phyloP scores from a whole-genome alignment of 305 asterid genomes.

The Striga hermonthica region DNA sequence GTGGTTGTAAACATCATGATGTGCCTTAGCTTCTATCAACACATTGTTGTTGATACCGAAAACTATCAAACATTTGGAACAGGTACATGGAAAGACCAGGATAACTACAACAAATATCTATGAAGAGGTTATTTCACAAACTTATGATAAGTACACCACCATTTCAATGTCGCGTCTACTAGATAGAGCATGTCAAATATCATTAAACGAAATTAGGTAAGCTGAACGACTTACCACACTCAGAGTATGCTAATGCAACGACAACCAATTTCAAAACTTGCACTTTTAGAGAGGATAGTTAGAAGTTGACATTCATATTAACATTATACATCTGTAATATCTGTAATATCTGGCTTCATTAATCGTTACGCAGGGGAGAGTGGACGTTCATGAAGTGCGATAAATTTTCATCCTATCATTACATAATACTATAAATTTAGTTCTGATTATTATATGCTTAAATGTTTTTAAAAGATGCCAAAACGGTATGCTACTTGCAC shows the following conservation, averaged over 20 bases:
- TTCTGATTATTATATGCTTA: too few species aligned
- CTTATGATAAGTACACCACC: conserved; percentile 43
- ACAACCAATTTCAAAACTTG: not conserved
- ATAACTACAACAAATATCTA: not conserved
- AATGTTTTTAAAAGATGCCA: too few species aligned
- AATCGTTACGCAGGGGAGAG: too few species aligned
- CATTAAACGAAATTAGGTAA: conserved; percentile 35
- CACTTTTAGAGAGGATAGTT: too few species aligned
- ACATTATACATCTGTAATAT: too few species aligned
- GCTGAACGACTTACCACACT: conserved; percentile 31
- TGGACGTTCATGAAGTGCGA: too few species aligned
- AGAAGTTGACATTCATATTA: too few species aligned
- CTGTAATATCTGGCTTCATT: too few species aligned
- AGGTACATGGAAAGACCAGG: conserved; percentile 34
- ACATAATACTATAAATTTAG: too few species aligned
- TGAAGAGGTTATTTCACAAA: conserved; percentile 18
- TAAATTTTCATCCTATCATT: too few species aligned
- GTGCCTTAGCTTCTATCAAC: conserved; percentile 45
- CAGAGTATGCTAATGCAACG: conserved; percentile 21
- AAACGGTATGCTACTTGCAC: too few species aligned
- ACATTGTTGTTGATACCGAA: conserved; percentile 39
- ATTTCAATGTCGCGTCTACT: conserved; percentile 41
- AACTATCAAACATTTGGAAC: conserved; percentile 38
- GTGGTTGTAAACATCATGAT: conserved; percentile 42
- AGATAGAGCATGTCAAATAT: conserved; percentile 38